phyloP scores from a whole-genome alignment of 495 filamentous ascomycete species.

The Penicillium diatomitis region DNA sequence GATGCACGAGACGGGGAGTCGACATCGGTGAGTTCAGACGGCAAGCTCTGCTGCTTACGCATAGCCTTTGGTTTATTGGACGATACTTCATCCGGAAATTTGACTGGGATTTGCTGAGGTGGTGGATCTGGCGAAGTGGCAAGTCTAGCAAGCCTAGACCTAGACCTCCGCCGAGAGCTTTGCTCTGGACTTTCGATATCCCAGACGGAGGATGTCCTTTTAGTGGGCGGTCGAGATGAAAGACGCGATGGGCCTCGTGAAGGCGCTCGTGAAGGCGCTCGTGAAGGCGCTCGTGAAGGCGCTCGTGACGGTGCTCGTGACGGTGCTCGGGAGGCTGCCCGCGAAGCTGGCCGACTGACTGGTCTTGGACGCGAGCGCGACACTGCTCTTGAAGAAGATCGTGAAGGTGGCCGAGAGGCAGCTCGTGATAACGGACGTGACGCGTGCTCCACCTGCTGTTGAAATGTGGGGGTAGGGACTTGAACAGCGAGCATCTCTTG shows the following conservation, averaged over 20 bases:
- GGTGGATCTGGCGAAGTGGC: constrained; percentile 4
- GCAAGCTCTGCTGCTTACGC: constrained; percentile 3
- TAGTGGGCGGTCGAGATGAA: not conserved
- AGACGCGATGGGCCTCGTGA: not conserved
- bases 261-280: not conserved
- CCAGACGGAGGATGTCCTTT: constrained; percentile 25
- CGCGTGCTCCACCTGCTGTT: constrained; percentile 11
- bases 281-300: not conserved
- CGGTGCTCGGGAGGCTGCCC: not conserved
- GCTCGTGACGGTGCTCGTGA: not conserved
- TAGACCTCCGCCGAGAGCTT: constrained; percentile 17
- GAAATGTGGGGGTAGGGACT: constrained; percentile 7
- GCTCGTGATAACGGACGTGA: constrained; percentile 6
- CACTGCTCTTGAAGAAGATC: not conserved
- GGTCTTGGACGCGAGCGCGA: not conserved
- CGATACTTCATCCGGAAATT: constrained; percentile 1
- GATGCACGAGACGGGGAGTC: constrained; percentile 7
- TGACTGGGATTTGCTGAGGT: constrained; percentile 5
- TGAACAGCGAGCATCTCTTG: constrained; percentile 1
- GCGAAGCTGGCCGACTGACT: not conserved
- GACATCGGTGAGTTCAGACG: constrained; percentile 11
- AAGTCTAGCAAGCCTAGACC: constrained; percentile 11
- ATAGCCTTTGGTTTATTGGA: constrained; percentile 4
- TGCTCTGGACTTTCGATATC: constrained; percentile 29
- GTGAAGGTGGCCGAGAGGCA: not conserved